phyloP scores from a whole-genome alignment of 2,329 filamentous ascomycete genomes.

The Apiospora kogelbergensis region DNA sequence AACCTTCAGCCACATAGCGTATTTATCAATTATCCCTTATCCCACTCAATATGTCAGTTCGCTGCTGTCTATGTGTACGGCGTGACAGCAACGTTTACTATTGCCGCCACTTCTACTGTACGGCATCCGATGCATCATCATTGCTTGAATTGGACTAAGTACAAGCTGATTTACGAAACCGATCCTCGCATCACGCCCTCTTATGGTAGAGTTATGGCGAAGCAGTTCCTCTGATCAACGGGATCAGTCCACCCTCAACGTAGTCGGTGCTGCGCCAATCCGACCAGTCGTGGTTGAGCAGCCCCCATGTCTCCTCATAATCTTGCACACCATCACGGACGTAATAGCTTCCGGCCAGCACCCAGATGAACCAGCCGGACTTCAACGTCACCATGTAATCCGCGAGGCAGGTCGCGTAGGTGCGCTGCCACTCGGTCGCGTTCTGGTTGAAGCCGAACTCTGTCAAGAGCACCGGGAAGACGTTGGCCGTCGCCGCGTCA shows the following conservation, averaged over 20 bases:
- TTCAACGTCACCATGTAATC: slow-evolving; percentile 47
- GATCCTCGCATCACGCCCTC: neutral
- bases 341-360: slow-evolving; percentile 59
- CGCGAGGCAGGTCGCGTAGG: slow-evolving; percentile 54
- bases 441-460: slow-evolving; percentile 57
- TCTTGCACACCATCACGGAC: slow-evolving; percentile 52
- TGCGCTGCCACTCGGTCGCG: slow-evolving; percentile 41
- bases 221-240: slow-evolving; percentile 35
- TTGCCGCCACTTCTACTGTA: too few relatives aligned
- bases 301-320: slow-evolving; percentile 57
- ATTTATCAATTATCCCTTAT: neutral
- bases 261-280: slow-evolving; percentile 46
- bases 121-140: too few relatives aligned
- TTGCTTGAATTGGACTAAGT: too few relatives aligned
- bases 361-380: slow-evolving; percentile 60
- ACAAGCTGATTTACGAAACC: too few relatives aligned
- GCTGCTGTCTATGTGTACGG: too few relatives aligned
- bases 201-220: slow-evolving; percentile 15
- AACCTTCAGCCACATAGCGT: neutral
- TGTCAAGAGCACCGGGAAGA: slow-evolving; percentile 51
- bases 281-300: slow-evolving; percentile 55
- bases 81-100: too few relatives aligned
- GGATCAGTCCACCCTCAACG: slow-evolving; percentile 40
- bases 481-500: slow-evolving; percentile 36
- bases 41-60: too few relatives aligned